Evolutionary conservation across 192 early-diverging fungal genomes (phyloP), one percentile per base, ranked within the genome.

Genomic region (Polychytrium aggregatum): DNA sequence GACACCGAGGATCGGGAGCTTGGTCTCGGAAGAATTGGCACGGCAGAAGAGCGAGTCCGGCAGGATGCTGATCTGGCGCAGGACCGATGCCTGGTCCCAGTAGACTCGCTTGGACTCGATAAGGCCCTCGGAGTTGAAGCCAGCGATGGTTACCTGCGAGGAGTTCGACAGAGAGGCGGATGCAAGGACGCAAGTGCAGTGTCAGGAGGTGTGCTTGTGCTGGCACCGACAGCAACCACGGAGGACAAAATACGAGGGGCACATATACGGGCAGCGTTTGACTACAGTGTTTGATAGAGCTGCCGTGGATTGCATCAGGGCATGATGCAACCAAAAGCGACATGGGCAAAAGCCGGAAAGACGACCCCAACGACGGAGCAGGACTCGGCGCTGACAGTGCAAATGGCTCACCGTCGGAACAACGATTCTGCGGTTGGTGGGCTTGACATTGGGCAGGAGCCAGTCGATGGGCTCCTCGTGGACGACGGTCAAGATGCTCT

Each of bases 21-120:
- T 34, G 16, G 57, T 58, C 42, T 75, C 72, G 22, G 50, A 55
- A n/a, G 40, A 17, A 46, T 75, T 75, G 16, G 68, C 50, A 44
- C 68, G 68, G 63, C 72, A 75, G 53, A 56, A 75, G 22, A 75
- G 43, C 33, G 68, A 68, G 31, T 37, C 44, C 16, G 57, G 57
- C 10, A 67, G 48, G n/a, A 67, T 13, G 1, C 63, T 52, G 30
- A 65, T 55, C 48, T 75, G 72, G 2, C 57, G 41, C 20, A 75
- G 56, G 30, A 75, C 49, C 3, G 69, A 56, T 11, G 68, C 72
- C 50, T 75, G 72, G 58, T 75, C 72, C 72, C 72, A 75, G 66
- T 75, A 68, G n/a, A 65, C 49, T 11, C 56, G 46, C 18, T 63
- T 42, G 28, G 50, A 45, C 18, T 46, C 39, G 9, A 69, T 60